phyloP scores from a whole-genome alignment of 306 rosid genomes.

The Trifolium pratense region DNA sequence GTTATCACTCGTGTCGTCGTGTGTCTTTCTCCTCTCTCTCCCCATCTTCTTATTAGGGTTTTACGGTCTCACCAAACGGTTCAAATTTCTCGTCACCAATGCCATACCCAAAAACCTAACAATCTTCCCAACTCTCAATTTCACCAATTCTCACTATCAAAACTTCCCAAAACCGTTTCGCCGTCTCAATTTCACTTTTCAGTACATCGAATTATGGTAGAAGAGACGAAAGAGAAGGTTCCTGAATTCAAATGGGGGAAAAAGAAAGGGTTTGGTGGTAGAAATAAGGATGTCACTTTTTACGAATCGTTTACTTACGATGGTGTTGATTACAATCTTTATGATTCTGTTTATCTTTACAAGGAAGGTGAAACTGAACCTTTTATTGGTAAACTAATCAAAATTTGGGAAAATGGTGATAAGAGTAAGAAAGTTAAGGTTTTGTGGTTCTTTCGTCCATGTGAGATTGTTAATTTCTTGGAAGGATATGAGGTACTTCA shows the following conservation, averaged over 20 bases:
- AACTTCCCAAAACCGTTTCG: neutral
- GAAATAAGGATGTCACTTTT: slow-evolving; percentile 53
- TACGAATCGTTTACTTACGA: slow-evolving; percentile 75
- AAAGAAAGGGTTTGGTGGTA: slow-evolving; percentile 57
- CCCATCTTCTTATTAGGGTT: slow-evolving; percentile 35
- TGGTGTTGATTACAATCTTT: slow-evolving; percentile 65
- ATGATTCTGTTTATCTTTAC: slow-evolving; percentile 71
- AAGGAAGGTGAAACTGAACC: slow-evolving; percentile 75
- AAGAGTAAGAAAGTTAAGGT: slow-evolving; percentile 69
- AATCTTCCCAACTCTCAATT: neutral
- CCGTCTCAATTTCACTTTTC: slow-evolving; percentile 13
- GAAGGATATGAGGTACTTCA: slow-evolving; percentile 43
- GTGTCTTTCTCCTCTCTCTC: neutral
- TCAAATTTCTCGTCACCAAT: neutral
- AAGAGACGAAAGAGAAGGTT: slow-evolving; percentile 39
- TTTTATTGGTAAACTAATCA: slow-evolving; percentile 68
- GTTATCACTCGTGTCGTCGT: neutral
- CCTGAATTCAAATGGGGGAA: slow-evolving; percentile 75
- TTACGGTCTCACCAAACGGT: neutral
- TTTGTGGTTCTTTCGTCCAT: slow-evolving; percentile 86
- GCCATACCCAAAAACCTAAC: neutral
- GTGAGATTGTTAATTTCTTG: slow-evolving; percentile 66
- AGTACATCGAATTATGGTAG: slow-evolving; percentile 51
- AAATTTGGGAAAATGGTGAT: slow-evolving; percentile 68
- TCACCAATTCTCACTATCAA: neutral